phyloP scores from a whole-genome alignment of 192 early-diverging fungal species.

The Coemansia reversa region DNA sequence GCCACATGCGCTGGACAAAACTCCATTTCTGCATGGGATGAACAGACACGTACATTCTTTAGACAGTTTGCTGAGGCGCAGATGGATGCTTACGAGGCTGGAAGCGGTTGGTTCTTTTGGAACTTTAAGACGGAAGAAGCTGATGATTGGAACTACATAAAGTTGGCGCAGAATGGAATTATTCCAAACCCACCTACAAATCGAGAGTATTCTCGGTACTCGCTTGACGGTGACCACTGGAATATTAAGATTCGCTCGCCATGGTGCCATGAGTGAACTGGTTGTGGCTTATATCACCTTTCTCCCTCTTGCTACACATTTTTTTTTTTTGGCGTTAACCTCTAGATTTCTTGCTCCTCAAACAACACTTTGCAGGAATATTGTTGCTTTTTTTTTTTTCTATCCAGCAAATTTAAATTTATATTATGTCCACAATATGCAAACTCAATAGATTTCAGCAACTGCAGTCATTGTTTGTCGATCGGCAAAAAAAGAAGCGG shows the following conservation, averaged over 20 bases:
- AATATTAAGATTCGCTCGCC: slow-evolving; percentile 32
- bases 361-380: not conserved
- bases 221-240: slow-evolving; percentile 36
- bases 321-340: too few species aligned
- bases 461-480: too few species aligned
- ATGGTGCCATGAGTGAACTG: slow-evolving; percentile 24
- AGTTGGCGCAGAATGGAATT: slow-evolving; percentile 63
- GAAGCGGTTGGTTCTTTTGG: slow-evolving; percentile 74
- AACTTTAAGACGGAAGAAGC: slow-evolving; percentile 72
- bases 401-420: too few species aligned
- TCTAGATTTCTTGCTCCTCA: too few species aligned
- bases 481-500: too few species aligned
- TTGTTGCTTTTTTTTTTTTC: not conserved
- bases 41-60: slow-evolving; percentile 57
- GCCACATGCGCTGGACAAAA: slow-evolving; percentile 57
- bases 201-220: slow-evolving; percentile 41
- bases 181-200: slow-evolving; percentile 55
- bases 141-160: slow-evolving; percentile 72
- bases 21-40: slow-evolving; percentile 47
- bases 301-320: not conserved
- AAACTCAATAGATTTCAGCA: too few species aligned
- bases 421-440: too few species aligned
- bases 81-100: slow-evolving; percentile 67
- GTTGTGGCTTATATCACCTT: slow-evolving; percentile 8
- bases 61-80: slow-evolving; percentile 62